phyloP scores from a whole-genome alignment of 2,329 filamentous ascomycete genomes.

The Beauveria sp. region DNA sequence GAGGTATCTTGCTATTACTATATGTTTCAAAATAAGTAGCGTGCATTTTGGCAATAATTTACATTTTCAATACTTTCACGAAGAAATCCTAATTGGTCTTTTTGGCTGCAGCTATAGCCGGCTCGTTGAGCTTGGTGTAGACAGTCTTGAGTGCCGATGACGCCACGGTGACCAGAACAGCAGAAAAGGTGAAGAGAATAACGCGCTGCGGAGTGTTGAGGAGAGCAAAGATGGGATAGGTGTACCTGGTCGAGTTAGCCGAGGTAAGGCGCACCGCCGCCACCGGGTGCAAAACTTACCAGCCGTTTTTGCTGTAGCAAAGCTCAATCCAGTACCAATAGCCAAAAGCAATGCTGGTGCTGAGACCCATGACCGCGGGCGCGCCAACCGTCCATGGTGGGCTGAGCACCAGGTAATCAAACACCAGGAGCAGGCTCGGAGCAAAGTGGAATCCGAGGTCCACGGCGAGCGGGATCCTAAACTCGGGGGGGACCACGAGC shows the following conservation, averaged over 20 bases:
- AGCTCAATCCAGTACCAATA: slow-evolving; percentile 76
- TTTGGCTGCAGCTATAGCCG: slow-evolving; percentile 28
- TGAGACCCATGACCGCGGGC: slow-evolving; percentile 51
- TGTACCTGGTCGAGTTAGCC: slow-evolving; percentile 51
- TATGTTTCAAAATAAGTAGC: not conserved
- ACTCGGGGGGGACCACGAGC: slow-evolving; percentile 46
- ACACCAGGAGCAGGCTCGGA: slow-evolving; percentile 54
- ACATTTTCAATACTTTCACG: not conserved
- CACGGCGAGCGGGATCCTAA: slow-evolving; percentile 45
- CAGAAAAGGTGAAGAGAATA: slow-evolving; percentile 62
- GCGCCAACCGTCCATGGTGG: slow-evolving; percentile 63
- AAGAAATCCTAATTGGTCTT: slow-evolving; percentile 12
- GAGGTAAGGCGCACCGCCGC: not conserved
- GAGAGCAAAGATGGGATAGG: slow-evolving; percentile 75
- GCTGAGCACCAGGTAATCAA: slow-evolving; percentile 61
- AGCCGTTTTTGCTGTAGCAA: slow-evolving; percentile 60
- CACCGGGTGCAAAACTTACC: slow-evolving; percentile 33
- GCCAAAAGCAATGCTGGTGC: slow-evolving; percentile 49
- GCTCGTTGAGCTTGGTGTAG: slow-evolving; percentile 60
- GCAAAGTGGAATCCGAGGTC: slow-evolving; percentile 61
- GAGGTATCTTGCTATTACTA: not conserved
- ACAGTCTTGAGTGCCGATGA: slow-evolving; percentile 62
- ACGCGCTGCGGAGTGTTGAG: slow-evolving; percentile 59
- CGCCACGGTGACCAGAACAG: slow-evolving; percentile 62
- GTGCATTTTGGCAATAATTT: not conserved